Evolutionary conservation across 345 rosid genomes (phyloP), one percentile per base, ranked within the genome.

Genomic region (Citrus australasica): DNA sequence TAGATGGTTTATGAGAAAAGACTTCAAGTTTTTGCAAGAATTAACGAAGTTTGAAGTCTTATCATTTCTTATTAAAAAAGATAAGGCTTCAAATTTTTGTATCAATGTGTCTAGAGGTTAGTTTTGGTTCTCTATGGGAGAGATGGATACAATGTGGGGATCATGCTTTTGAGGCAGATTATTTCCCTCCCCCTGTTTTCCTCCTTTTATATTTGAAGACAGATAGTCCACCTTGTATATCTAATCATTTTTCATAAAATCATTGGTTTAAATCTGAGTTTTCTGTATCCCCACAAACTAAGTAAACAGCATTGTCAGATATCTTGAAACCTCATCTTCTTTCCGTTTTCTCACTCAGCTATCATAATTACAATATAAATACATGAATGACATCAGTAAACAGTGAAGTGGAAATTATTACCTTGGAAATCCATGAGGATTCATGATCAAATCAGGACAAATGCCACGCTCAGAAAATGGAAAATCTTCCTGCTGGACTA

Each of bases 401-500:
- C 4, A 21, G 51, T 33, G 24, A 33, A 48, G 70, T 6, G 67
- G 55, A 71, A 83, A 55, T 28, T 30, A 24, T 76, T 76, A 93
- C 98, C 99, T 93, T 66, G 99, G 99, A 84, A 95, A 95, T 37
- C 99, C 98, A 89, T 95, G 99, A 77, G 98, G 99, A 73, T 95
- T 95, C 98, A 95, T 95, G 76, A 93, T 95, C 73, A 95, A 85
- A 87, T 95, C 99, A 74, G 98, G 95, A 83, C 99, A 95, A 79
- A 95, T 89, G 66, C 99, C 99, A 82, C 92, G 97, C 78, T 93
- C 99, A 69, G 97, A 93, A 86, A 93, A 93, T 56, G 99, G 98
- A 83, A 93, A 92, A 82, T 92, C 99, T 90, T 95, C 99, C 81
- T 95, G 99, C 78, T 88, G 94, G 83, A 95, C 73, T 38, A 95